Evolutionary conservation across 371 early-diverging fungal genomes (phyloP).

Genomic region (Mortierella sp.): DNA sequence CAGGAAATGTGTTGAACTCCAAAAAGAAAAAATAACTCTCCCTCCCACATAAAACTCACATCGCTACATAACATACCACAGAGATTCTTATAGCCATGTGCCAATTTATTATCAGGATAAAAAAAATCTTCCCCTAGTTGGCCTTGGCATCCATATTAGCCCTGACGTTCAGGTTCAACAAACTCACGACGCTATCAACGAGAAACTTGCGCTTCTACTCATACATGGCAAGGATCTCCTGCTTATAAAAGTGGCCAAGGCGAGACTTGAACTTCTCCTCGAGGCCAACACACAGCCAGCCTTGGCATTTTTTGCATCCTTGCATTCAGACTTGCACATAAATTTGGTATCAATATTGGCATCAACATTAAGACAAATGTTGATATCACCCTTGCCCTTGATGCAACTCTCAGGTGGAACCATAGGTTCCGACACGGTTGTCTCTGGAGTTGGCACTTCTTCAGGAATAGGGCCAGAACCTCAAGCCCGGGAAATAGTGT

Average conservation of each 20-base stretch:
- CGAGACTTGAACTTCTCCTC: constrained; percentile 23
- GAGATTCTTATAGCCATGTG: background rate
- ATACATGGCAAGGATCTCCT: constrained; percentile 28
- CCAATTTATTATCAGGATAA: background rate
- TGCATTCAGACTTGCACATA: constrained; percentile 47
- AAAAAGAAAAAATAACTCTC: background rate
- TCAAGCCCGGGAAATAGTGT: background rate
- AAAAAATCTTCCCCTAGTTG: background rate
- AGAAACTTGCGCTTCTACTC: constrained; percentile 14
- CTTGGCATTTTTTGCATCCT: constrained; percentile 31
- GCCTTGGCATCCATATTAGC: constrained; percentile 12
- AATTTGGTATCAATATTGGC: constrained; percentile 22
- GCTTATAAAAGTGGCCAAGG: constrained; percentile 18
- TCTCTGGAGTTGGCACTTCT: background rate
- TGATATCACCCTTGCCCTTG: background rate
- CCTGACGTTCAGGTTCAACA: background rate
- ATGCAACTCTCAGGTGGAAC: background rate
- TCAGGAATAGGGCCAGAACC: background rate
- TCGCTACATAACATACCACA: background rate
- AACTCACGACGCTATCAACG: background rate
- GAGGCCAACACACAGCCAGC: constrained; percentile 23
- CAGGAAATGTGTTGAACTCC: background rate
- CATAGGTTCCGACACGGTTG: background rate
- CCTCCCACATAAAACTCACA: background rate
- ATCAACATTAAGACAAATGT: constrained; percentile 20